These are phyloP conservation scores for Penicillium chermesinum DNA, from an alignment of 495 filamentous ascomycete genomes.

Conservation along the genomic window DNA sequence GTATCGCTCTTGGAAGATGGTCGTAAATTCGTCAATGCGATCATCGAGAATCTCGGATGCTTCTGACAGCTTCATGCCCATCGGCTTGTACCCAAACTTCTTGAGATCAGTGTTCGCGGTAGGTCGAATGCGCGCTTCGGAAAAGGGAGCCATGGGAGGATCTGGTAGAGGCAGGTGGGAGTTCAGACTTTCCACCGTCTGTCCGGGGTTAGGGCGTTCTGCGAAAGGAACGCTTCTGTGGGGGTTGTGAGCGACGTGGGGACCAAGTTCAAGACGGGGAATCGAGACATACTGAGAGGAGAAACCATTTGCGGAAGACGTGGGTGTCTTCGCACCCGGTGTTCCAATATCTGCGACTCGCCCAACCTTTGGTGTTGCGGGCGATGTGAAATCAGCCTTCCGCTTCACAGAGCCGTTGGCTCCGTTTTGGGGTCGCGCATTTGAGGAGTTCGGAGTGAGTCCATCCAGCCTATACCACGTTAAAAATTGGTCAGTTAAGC, in stretches of 20 bases:
- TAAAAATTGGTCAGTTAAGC: slow-evolving; percentile 6
- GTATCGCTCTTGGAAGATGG: slow-evolving; percentile 66
- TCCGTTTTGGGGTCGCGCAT: slow-evolving; percentile 33
- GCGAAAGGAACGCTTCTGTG: slow-evolving; percentile 56
- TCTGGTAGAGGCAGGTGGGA: slow-evolving; percentile 64
- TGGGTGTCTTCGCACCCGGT: slow-evolving; percentile 26
- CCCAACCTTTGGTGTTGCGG: slow-evolving; percentile 46
- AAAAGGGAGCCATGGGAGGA: slow-evolving; percentile 63
- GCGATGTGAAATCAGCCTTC: slow-evolving; percentile 57
- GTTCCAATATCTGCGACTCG: slow-evolving; percentile 36
- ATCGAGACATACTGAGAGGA: neutral
- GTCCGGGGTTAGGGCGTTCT: slow-evolving; percentile 69
- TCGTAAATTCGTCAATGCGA: slow-evolving; percentile 82
- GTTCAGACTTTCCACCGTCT: slow-evolving; percentile 78
- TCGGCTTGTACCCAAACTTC: slow-evolving; percentile 84
- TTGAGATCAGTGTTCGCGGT: slow-evolving; percentile 78
- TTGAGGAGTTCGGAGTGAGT: slow-evolving; percentile 69
- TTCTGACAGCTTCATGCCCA: slow-evolving; percentile 90
- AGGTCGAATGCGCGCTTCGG: slow-evolving; percentile 73
- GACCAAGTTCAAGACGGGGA: neutral
- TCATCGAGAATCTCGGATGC: slow-evolving; percentile 90
- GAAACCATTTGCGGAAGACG: slow-evolving; percentile 15
- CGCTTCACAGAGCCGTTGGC: slow-evolving; percentile 57
- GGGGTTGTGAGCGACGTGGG: slow-evolving; percentile 9
- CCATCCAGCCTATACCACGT: slow-evolving; percentile 60